Percentiles rank a stretch among this genome's conserved stretches.
phyloP scores from a whole-genome alignment of 1,139 yeast species.

The Pichia sp. region DNA sequence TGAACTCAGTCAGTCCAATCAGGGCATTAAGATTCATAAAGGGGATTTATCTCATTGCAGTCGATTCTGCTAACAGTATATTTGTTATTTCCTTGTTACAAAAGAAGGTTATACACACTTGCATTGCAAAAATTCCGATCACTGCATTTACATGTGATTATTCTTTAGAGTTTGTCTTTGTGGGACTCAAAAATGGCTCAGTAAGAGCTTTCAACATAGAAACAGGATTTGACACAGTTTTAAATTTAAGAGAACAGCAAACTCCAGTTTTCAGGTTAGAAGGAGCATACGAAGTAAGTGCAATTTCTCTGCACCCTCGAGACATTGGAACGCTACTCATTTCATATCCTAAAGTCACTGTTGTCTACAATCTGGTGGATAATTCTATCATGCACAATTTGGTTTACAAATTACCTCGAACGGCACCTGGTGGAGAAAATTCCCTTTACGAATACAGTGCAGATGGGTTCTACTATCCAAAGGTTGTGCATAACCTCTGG shows the following conservation, averaged over 20 bases:
- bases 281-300: constrained; percentile 55
- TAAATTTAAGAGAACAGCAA: constrained; percentile 71
- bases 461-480: constrained; percentile 39
- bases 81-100: constrained; percentile 68
- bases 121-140: constrained; percentile 61
- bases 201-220: constrained; percentile 80
- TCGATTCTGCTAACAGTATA: constrained; percentile 53
- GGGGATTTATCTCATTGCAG: constrained; percentile 73
- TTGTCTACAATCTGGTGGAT: constrained; percentile 62
- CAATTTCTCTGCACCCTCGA: constrained; percentile 80
- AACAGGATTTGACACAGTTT: constrained; percentile 62
- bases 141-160: constrained; percentile 75
- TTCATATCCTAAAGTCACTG: constrained; percentile 66
- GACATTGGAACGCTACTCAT: constrained; percentile 77
- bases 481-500: constrained; percentile 62
- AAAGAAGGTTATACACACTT: constrained; percentile 52
- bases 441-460: constrained; percentile 36
- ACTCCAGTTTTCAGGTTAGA: constrained; percentile 48
- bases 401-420: constrained; percentile 56
- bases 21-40: constrained; percentile 62
- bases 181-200: constrained; percentile 78
- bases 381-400: constrained; percentile 55
- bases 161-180: constrained; percentile 76
- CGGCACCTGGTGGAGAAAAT: constrained; percentile 62
- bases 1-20: constrained; percentile 50